Conservation (phyloP, 1,284 basidiomycete species). For the Phlebopus sp. region DNA sequence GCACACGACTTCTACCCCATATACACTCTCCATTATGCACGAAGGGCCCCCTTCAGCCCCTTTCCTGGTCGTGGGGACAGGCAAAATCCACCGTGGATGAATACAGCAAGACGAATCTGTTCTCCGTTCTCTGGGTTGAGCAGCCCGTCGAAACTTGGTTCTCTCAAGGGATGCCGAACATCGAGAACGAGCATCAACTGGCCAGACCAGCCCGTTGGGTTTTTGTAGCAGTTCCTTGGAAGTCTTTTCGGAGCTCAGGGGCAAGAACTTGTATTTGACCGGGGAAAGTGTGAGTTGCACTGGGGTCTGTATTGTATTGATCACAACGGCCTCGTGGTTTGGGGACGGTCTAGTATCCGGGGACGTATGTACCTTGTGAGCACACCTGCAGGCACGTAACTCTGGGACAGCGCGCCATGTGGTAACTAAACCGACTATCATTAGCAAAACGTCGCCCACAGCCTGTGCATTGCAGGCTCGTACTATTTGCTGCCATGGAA, state of each 20-base stretch:
- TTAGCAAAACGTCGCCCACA: too few relatives aligned
- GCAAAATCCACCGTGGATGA: slow-evolving; percentile 66
- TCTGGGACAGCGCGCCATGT: too few relatives aligned
- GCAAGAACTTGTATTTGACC: slow-evolving; percentile 63
- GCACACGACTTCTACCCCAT: slow-evolving; percentile 19
- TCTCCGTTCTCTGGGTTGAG: slow-evolving; percentile 78
- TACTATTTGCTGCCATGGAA: too few relatives aligned
- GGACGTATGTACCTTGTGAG: slow-evolving; percentile 57
- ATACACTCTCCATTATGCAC: slow-evolving; percentile 69
- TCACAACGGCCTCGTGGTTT: neutral
- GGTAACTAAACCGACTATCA: too few relatives aligned
- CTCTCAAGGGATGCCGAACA: slow-evolving; percentile 69
- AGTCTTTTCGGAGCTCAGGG: slow-evolving; percentile 67
- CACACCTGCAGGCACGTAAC: too few relatives aligned
- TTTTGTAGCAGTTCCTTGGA: slow-evolving; percentile 73
- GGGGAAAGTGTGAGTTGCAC: slow-evolving; percentile 76
- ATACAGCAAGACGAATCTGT: slow-evolving; percentile 80
- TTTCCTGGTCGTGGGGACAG: slow-evolving; percentile 66
- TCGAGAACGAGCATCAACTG: slow-evolving; percentile 67
- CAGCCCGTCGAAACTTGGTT: slow-evolving; percentile 85
- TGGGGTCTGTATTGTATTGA: neutral
- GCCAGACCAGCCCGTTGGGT: slow-evolving; percentile 47
- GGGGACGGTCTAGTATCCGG: slow-evolving; percentile 46
- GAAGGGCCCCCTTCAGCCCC: slow-evolving; percentile 46
- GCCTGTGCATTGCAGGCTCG: too few relatives aligned